Conservation (phyloP, 306 rosid species). For the Macrotyloma uniflorum region DNA sequence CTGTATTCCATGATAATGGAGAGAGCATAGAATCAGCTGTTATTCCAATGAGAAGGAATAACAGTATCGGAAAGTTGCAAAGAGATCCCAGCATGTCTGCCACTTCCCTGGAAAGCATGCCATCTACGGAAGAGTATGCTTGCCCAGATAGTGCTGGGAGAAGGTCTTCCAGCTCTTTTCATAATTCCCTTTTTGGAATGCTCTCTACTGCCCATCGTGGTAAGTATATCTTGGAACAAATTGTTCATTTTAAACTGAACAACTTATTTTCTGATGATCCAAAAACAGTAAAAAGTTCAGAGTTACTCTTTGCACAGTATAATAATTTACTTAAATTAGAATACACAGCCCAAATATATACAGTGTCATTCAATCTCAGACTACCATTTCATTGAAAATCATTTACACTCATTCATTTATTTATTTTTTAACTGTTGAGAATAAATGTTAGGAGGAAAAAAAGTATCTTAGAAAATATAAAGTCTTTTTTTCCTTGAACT, state of each 20-base stretch:
- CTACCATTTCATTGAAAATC: background rate
- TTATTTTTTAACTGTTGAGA: background rate
- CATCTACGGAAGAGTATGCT: slow-evolving; percentile 25
- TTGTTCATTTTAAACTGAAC: background rate
- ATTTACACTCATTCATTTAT: background rate
- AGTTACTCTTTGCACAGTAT: too few relatives aligned
- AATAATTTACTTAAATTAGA: background rate
- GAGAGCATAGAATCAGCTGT: background rate
- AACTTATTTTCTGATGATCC: background rate
- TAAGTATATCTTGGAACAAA: slow-evolving; percentile 30
- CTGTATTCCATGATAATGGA: slow-evolving; percentile 37
- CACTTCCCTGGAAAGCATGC: slow-evolving; percentile 31
- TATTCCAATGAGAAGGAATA: slow-evolving; percentile 25
- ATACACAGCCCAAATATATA: background rate
- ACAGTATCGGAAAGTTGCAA: slow-evolving; percentile 32
- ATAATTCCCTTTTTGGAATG: slow-evolving; percentile 71
- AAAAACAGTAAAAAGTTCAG: too few relatives aligned
- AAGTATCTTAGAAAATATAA: background rate
- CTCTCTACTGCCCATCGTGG: slow-evolving; percentile 54
- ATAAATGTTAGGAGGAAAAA: background rate
- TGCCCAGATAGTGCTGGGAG: slow-evolving; percentile 35
- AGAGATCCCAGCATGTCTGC: slow-evolving; percentile 46
- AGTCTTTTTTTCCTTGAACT: background rate
- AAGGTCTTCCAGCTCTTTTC: slow-evolving; percentile 40
- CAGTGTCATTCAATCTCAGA: too few relatives aligned